A percentile compares a stretch with the other conserved stretches of the same genome.
phyloP scores from a whole-genome alignment of 495 filamentous ascomycete species.

The Jackrogersella multiformis region DNA sequence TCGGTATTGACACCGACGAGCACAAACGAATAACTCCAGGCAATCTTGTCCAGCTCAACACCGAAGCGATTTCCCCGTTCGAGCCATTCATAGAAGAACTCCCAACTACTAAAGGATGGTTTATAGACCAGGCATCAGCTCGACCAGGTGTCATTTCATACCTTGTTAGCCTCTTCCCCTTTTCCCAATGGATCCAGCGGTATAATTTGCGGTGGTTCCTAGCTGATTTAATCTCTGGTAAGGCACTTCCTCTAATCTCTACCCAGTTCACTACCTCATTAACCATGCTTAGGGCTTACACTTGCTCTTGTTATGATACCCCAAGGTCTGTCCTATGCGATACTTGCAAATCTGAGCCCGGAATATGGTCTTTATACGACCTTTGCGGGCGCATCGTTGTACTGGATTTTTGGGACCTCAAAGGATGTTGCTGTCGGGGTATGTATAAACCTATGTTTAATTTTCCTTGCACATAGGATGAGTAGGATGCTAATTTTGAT shows the following conservation, averaged over 20 bases:
- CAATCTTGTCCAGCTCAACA: neutral
- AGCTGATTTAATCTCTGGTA: constrained; percentile 6
- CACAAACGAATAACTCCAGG: neutral
- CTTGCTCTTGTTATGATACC: constrained; percentile 7
- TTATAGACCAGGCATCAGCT: neutral
- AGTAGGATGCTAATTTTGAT: neutral
- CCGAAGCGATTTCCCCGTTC: neutral
- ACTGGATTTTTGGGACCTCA: constrained; percentile 6
- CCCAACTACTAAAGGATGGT: constrained; percentile 5
- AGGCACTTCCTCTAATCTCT: neutral
- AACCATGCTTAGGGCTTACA: constrained; percentile 3
- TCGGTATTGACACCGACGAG: neutral
- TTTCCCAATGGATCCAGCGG: neutral
- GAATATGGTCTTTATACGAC: constrained; percentile 9
- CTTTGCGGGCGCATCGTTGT: neutral
- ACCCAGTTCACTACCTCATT: neutral
- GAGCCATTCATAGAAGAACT: constrained; percentile 10
- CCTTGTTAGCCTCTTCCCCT: neutral
- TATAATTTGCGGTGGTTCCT: constrained; percentile 7
- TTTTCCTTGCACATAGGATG: neutral
- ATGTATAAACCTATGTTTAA: neutral
- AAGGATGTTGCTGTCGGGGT: constrained; percentile 11
- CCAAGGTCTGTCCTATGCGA: constrained; percentile 8
- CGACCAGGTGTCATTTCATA: neutral
- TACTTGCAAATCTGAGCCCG: constrained; percentile 1